Evolutionary conservation across 441 rosid genomes (phyloP).

Genomic region (Monsonia emarginata): DNA sequence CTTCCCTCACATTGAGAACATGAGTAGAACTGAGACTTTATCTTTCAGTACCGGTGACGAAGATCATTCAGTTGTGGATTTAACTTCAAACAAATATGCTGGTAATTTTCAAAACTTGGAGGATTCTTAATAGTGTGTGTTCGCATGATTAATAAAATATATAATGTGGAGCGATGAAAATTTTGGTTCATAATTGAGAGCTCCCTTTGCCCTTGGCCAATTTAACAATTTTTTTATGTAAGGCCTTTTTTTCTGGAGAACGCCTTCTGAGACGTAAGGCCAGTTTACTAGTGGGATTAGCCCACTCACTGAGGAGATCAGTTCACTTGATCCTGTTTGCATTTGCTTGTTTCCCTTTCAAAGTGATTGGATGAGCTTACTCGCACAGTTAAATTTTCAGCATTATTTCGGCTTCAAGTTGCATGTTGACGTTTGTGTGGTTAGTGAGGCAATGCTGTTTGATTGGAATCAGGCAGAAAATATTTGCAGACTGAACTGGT

Average conservation of each 20-base stretch:
- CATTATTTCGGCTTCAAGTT: background rate
- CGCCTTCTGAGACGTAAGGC: background rate
- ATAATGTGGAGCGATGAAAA: too few relatives aligned
- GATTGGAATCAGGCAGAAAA: background rate
- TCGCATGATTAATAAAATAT: too few relatives aligned
- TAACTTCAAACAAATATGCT: slow-evolving; percentile 91
- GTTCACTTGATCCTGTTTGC: background rate
- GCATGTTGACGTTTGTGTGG: background rate
- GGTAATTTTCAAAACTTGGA: slow-evolving; percentile 34
- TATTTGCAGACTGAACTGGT: background rate
- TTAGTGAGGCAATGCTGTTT: background rate
- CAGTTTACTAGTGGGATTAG: background rate
- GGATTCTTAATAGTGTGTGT: slow-evolving; percentile 8
- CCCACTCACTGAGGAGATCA: background rate
- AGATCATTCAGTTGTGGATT: slow-evolving; percentile 71
- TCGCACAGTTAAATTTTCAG: background rate
- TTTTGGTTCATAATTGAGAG: background rate
- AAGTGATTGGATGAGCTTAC: background rate
- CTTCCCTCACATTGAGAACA: slow-evolving; percentile 76
- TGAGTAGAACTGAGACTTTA: slow-evolving; percentile 68
- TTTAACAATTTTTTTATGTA: background rate
- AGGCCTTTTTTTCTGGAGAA: too few relatives aligned
- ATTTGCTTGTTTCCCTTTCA: background rate
- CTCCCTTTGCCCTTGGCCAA: background rate
- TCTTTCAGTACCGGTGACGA: slow-evolving; percentile 72